Evolutionary conservation across 2,329 filamentous ascomycete genomes (phyloP).

Genomic region (Xylariaceae sp.): DNA sequence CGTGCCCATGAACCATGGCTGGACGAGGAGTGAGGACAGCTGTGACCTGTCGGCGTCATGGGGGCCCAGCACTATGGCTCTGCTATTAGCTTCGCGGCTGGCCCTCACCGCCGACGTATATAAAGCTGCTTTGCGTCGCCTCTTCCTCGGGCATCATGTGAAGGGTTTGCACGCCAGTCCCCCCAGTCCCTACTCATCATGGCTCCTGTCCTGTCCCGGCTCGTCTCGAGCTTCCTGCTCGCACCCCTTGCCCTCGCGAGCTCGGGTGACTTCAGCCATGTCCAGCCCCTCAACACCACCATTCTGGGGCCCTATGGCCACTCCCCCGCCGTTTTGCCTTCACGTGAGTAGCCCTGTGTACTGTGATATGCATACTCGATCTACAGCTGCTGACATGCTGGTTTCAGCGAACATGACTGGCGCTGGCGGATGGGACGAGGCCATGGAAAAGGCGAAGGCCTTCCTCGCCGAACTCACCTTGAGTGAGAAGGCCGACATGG

Average conservation of each 20-base stretch:
- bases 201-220: conserved; percentile 12
- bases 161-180: not conserved
- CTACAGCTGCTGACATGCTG: conserved; percentile 6
- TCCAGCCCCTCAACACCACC: conserved; percentile 34
- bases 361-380: not conserved
- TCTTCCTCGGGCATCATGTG: too few relatives aligned
- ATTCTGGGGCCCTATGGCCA: conserved; percentile 33
- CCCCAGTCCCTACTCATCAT: conserved; percentile 2
- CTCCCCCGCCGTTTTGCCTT: conserved; percentile 28
- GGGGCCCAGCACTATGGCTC: too few relatives aligned
- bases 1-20: too few relatives aligned
- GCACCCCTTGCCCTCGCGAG: conserved; percentile 20
- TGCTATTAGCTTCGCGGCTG: too few relatives aligned
- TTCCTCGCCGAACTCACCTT: conserved; percentile 11
- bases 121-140: too few relatives aligned
- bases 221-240: conserved; percentile 33
- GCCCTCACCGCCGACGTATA: too few relatives aligned
- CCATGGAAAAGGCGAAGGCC: conserved; percentile 28
- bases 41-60: too few relatives aligned
- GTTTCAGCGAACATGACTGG: conserved; percentile 29
- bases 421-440: conserved; percentile 27
- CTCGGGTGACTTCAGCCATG: conserved; percentile 23
- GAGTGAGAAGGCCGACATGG: conserved; percentile 12
- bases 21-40: too few relatives aligned
- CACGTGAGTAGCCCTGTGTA: conserved; percentile 23